Percentiles rank a stretch among this genome's conserved stretches.
These are phyloP conservation scores for Ogataea chonburiensis DNA, from an alignment of 805 yeast species.

Conservation along the genomic window DNA sequence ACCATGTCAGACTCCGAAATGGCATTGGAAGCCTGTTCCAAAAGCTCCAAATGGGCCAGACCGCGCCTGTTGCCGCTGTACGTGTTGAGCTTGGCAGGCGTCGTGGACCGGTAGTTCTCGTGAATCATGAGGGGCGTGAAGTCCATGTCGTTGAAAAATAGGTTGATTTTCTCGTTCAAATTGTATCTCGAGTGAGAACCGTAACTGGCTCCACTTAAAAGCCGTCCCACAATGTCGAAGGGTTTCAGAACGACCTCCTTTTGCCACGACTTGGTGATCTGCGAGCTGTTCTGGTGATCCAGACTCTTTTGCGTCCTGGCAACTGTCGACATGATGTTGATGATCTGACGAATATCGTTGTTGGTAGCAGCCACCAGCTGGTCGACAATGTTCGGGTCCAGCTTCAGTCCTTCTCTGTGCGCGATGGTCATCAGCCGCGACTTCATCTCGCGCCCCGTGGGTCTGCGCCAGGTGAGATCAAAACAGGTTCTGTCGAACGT, in stretches of 20 bases:
- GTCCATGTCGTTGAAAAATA: conserved; percentile 92
- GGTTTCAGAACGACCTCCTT: conserved; percentile 90
- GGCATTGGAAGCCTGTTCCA: conserved; percentile 79
- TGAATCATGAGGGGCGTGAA: conserved; percentile 95
- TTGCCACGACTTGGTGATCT: conserved; percentile 72
- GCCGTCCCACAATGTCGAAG: conserved; percentile 77
- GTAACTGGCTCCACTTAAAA: conserved; percentile 62
- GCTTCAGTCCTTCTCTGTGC: conserved; percentile 71
- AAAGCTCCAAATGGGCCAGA: conserved; percentile 56
- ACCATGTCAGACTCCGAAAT: conserved; percentile 84
- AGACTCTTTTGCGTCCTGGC: conserved; percentile 68
- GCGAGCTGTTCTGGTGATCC: conserved; percentile 59
- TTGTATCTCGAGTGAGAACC: conserved; percentile 50
- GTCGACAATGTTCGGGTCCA: conserved; percentile 79
- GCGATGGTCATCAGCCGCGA: conserved; percentile 90
- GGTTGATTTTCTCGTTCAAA: conserved; percentile 78
- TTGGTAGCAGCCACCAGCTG: conserved; percentile 81
- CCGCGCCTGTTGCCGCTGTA: conserved; percentile 35
- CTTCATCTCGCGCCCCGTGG: conserved; percentile 76
- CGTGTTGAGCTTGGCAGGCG: conserved; percentile 42
- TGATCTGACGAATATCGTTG: conserved; percentile 92
- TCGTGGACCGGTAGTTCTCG: conserved; percentile 78
- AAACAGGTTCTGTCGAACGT: conserved; percentile 83
- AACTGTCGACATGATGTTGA: conserved; percentile 82
- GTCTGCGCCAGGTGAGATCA: conserved; percentile 85